Evolutionary conservation across 2,329 filamentous ascomycete species (phyloP), one percentile per base, ranked within the genome.

Genomic region (Fusarium hostae): DNA sequence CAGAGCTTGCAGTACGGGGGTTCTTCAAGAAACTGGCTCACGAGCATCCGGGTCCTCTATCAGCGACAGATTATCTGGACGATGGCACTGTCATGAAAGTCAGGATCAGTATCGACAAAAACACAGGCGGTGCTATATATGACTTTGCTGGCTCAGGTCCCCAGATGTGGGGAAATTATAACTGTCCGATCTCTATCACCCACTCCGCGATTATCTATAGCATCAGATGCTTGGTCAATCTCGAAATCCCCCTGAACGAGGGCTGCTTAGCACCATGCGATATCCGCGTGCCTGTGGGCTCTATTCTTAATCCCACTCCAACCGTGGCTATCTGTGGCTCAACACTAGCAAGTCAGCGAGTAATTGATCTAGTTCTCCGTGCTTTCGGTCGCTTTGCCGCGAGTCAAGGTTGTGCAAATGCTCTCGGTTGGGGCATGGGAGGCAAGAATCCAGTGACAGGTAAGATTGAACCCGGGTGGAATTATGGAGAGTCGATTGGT

Each of bases 401-500:
- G 5, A 72, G 64, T 45, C 79, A 81, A 47, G 79, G 79, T 0
- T 80, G 79, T 56, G 75, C 76, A 8, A 81, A 76, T 68, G 78
- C 76, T 32, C 75, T 81, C 35, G 79, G 79, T 5, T 82, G 79
- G 71, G 79, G 76, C n/a, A 80, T 79, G 66, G 79, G 77, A 9
- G 79, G 79, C 0, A 65, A 63, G n/a, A 74, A 80, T 18, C 65
- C 74, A 1, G 76, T 30, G 5, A 71, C 68, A 6, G 57, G 57
- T 5, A 2, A 58, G 4, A 35, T 71, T 12, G 37, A 45, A 91
- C 89, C 75, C 7, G 93, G 93, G 0, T 96, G 96, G 77, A 94
- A 94, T 13, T 96, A 96, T 83, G 95, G 95, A 79, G 93, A 95
- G 80, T 95, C 93, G 6, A 94, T 96, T 68, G 91, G 91, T 0